These are phyloP conservation scores for Colletotrichum destructivum DNA, from an alignment of 2,329 filamentous ascomycete genomes.

Conservation along the genomic window DNA sequence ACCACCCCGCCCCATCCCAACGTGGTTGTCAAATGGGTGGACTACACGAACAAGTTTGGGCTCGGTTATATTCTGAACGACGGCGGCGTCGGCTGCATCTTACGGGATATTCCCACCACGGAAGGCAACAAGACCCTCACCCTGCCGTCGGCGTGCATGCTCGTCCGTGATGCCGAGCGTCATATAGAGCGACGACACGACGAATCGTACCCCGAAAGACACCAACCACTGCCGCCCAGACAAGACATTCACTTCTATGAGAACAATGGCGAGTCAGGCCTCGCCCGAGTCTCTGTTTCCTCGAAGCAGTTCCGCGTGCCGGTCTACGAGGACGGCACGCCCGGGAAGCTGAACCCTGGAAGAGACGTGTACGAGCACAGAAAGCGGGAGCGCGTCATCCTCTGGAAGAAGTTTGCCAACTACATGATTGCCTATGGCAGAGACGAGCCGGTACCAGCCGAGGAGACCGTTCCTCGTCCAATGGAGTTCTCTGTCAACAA, in stretches of 20 bases:
- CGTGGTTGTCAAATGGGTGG: conserved; percentile 86
- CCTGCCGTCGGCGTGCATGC: conserved; percentile 79
- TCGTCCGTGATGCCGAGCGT: conserved; percentile 79
- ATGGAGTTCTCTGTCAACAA: conserved; percentile 42
- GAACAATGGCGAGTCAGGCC: conserved; percentile 75
- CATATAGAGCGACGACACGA: conserved; percentile 77
- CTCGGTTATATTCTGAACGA: conserved; percentile 88
- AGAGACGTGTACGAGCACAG: conserved; percentile 76
- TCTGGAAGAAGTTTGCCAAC: conserved; percentile 83
- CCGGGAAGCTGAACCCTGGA: conserved; percentile 73
- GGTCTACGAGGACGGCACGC: conserved; percentile 70
- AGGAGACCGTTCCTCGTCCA: conserved; percentile 61
- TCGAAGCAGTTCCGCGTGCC: conserved; percentile 73
- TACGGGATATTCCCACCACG: conserved; percentile 69
- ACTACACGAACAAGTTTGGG: conserved; percentile 90
- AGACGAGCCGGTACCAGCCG: conserved; percentile 72
- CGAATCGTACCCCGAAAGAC: conserved; percentile 67
- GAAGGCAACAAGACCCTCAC: conserved; percentile 65
- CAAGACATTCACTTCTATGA: conserved; percentile 81
- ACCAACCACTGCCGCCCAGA: conserved; percentile 76
- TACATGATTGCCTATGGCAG: conserved; percentile 83
- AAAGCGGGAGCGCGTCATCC: conserved; percentile 75
- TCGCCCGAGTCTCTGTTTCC: conserved; percentile 75
- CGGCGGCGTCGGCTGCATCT: conserved; percentile 82
- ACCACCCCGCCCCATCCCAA: conserved; percentile 70